Percentiles rank a stretch among this genome's conserved stretches.
Evolutionary conservation across 257 asterid genomes (phyloP).

Genomic region (Solanum lycopersicoides): DNA sequence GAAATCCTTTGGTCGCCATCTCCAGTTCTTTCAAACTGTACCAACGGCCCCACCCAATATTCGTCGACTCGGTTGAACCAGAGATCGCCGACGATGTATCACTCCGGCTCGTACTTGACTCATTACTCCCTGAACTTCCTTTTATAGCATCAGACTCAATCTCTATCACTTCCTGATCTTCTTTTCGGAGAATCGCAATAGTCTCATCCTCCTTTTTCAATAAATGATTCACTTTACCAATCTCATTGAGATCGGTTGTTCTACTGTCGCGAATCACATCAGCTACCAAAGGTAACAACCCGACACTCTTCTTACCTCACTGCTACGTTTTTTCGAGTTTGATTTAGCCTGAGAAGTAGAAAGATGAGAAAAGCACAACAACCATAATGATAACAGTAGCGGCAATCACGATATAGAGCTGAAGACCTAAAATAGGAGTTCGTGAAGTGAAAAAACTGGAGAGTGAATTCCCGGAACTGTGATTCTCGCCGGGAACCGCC

Average conservation of each 20-base stretch:
- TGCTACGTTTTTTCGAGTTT: constrained; percentile 39
- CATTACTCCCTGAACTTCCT: constrained; percentile 68
- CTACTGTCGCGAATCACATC: constrained; percentile 20
- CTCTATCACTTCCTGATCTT: constrained; percentile 24
- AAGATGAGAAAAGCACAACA: constrained; percentile 33
- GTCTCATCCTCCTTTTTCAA: constrained; percentile 15
- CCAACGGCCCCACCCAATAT: constrained; percentile 74
- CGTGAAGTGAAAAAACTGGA: constrained; percentile 24
- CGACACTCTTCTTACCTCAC: constrained; percentile 30
- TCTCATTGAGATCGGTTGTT: constrained; percentile 25
- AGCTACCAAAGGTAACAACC: constrained; percentile 47
- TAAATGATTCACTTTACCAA: neutral
- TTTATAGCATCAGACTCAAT: constrained; percentile 27
- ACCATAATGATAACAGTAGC: constrained; percentile 36
- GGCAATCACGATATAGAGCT: constrained; percentile 49
- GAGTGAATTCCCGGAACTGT: constrained; percentile 15
- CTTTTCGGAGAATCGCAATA: constrained; percentile 32
- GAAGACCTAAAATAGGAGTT: constrained; percentile 70
- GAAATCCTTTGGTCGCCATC: constrained; percentile 51
- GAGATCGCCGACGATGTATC: constrained; percentile 62
- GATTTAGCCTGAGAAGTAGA: constrained; percentile 27
- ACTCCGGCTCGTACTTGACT: constrained; percentile 57
- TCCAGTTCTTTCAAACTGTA: constrained; percentile 61
- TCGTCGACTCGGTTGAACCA: constrained; percentile 42
- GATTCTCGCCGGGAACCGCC: constrained; percentile 32